Percentiles rank a stretch among this genome's conserved stretches.
Conservation (phyloP, 495 filamentous ascomycete species). For the Aspergillus coremiiformis region DNA sequence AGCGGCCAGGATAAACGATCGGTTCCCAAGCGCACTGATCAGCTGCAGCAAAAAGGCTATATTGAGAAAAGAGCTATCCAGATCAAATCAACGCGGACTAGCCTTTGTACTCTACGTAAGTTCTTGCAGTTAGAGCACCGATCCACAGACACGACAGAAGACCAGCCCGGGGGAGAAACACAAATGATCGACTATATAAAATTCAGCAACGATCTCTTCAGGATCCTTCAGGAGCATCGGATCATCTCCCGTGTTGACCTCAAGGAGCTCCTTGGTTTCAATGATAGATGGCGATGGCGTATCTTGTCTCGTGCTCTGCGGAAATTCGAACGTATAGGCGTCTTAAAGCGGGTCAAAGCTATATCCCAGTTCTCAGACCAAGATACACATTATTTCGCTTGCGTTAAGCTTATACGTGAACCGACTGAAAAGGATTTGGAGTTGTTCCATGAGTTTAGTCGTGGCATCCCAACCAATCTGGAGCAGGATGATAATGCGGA, state of each 20-base stretch:
- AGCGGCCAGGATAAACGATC: constrained; percentile 88
- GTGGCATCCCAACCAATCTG: constrained; percentile 21
- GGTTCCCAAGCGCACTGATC: constrained; percentile 71
- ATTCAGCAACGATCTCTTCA: constrained; percentile 40
- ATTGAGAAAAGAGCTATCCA: constrained; percentile 72
- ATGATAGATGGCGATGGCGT: constrained; percentile 56
- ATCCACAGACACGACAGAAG: constrained; percentile 1
- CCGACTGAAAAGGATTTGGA: constrained; percentile 58
- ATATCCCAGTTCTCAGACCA: constrained; percentile 35
- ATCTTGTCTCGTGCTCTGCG: constrained; percentile 60
- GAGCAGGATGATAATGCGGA: constrained; percentile 35
- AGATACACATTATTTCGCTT: constrained; percentile 38
- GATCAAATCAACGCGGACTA: constrained; percentile 58
- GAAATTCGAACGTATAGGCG: constrained; percentile 61
- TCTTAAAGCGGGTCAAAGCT: constrained; percentile 61
- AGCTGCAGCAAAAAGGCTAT: constrained; percentile 68
- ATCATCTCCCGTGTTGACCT: constrained; percentile 54
- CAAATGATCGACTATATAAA: constrained; percentile 36
- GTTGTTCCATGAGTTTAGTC: constrained; percentile 42
- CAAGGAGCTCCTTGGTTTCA: constrained; percentile 52
- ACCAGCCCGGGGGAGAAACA: neutral
- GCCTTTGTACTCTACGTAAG: constrained; percentile 53
- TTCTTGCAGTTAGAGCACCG: constrained; percentile 38
- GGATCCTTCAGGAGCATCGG: constrained; percentile 36
- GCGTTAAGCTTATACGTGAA: constrained; percentile 69